phyloP scores from a whole-genome alignment of 2,329 filamentous ascomycete genomes.

The Pyricularia grisea region DNA sequence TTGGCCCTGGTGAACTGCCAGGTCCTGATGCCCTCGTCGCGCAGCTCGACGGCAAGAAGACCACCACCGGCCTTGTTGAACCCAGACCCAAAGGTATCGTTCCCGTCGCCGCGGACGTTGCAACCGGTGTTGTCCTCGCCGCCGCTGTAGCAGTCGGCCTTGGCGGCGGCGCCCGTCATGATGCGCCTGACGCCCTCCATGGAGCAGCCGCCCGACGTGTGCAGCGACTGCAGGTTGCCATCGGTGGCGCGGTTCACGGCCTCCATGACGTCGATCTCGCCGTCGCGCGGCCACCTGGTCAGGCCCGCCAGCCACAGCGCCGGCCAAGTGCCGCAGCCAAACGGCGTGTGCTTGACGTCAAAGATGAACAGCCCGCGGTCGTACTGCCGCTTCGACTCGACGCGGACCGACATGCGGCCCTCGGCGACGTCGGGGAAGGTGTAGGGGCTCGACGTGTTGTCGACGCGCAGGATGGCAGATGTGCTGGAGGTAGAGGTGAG shows the following conservation, averaged over 20 bases:
- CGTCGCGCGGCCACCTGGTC: constrained; percentile 45
- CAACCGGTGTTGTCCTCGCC: constrained; percentile 45
- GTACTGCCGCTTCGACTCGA: constrained; percentile 52
- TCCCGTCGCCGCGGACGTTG: constrained; percentile 32
- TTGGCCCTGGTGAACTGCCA: constrained; percentile 46
- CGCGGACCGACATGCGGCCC: constrained; percentile 53
- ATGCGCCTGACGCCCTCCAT: constrained; percentile 40
- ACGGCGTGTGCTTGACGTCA: constrained; percentile 53
- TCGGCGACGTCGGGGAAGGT: constrained; percentile 40
- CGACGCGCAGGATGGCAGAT: constrained; percentile 49
- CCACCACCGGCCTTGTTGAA: constrained; percentile 48
- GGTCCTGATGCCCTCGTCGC: constrained; percentile 49
- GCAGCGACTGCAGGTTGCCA: constrained; percentile 51
- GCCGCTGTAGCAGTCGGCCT: constrained; percentile 38
- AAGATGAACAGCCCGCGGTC: constrained; percentile 58
- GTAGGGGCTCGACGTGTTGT: constrained; percentile 43
- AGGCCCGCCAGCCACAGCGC: constrained; percentile 56
- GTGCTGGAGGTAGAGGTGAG: constrained; percentile 48
- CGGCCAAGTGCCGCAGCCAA: constrained; percentile 56
- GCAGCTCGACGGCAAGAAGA: constrained; percentile 52
- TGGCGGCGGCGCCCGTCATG: constrained; percentile 33
- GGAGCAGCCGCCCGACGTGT: constrained; percentile 42
- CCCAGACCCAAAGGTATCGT: constrained; percentile 34
- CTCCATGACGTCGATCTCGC: constrained; percentile 57
- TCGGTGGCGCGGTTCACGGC: constrained; percentile 40